Base-by-base conservation (phyloP, 352 stramenopile species). In the Pythium sukuiense region DNA sequence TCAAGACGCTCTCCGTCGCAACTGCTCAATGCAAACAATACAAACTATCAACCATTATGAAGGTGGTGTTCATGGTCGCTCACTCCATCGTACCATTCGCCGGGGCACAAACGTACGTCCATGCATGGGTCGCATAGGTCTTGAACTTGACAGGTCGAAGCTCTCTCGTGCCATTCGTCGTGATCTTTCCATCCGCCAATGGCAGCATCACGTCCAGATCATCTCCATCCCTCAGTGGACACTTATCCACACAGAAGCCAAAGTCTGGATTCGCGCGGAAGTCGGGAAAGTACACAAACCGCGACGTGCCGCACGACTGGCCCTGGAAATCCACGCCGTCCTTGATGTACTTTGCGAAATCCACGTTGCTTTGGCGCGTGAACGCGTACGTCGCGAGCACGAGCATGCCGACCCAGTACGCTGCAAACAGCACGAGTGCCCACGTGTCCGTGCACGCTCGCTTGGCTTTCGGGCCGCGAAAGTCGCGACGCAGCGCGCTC, bases 381-480 rank as follows among this genome's bases (percentile, higher is more conserved):
- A 92, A 88, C 14, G 86, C 80, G 12, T 84, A 77, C 20, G 89
- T 76, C 30, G 76, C 82, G 14, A 95, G 73, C 29, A 71, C 83
- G 35, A 92, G 48, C 86, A 95, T 92, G 16, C 84, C 86, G 37
- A 93, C 66, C 84, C 85, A 92, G 69, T 95, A 95, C 16, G 61
- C 69, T 9, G 65, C 72, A 33, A 94, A 77, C n/a, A 80, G 37
- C 0, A 74, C 69, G 8, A 94, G 65, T 18, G 78, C 81, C 27
- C 88, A 71, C 0, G 85, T 48, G 62, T 94, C 86, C 0, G 83
- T 92, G 67, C 80, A 88, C 5, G 59, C 48, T 18, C 81, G 82
- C 43, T 81, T 77, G 53, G 70, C 70, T 13, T 80, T 72, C 7
- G 76, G 68, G 3, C 72, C 72, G 18, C 74, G 74, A 58, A 86